Conservation (phyloP, 2,329 filamentous ascomycete genomes). For the Huntiella decipiens region DNA sequence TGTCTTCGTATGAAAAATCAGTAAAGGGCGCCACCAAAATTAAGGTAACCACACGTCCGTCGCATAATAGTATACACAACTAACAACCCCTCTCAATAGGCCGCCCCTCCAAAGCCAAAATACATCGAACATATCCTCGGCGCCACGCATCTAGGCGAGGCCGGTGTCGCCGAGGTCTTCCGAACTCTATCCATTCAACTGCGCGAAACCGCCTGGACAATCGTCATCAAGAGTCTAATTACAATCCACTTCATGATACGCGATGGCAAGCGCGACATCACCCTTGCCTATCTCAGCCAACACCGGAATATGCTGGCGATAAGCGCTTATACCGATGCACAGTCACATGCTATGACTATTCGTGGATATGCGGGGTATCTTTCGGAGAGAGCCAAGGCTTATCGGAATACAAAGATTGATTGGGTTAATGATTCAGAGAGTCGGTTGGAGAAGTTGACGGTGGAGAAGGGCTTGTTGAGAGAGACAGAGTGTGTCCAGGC, state of each 20-base stretch:
- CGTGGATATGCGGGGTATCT: slow-evolving; percentile 80
- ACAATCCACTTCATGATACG: slow-evolving; percentile 95
- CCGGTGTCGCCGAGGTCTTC: slow-evolving; percentile 89
- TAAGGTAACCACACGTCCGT: slow-evolving; percentile 40
- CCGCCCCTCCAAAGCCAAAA: slow-evolving; percentile 87
- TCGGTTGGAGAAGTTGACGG: slow-evolving; percentile 63
- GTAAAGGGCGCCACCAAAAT: slow-evolving; percentile 98
- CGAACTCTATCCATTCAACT: slow-evolving; percentile 73
- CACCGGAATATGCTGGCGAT: slow-evolving; percentile 71
- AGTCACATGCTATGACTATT: slow-evolving; percentile 90
- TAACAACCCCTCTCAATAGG: slow-evolving; percentile 9
- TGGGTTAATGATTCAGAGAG: slow-evolving; percentile 72
- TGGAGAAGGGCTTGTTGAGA: slow-evolving; percentile 80
- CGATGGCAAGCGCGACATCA: slow-evolving; percentile 78
- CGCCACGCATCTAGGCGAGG: slow-evolving; percentile 85
- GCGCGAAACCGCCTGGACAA: slow-evolving; percentile 97
- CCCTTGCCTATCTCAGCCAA: slow-evolving; percentile 64
- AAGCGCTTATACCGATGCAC: slow-evolving; percentile 80
- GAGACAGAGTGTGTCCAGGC: slow-evolving; percentile 83
- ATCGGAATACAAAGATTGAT: slow-evolving; percentile 67
- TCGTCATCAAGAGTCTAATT: slow-evolving; percentile 93
- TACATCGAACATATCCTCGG: slow-evolving; percentile 97
- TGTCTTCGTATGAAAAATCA: slow-evolving; percentile 91
- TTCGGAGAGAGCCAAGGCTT: slow-evolving; percentile 62
- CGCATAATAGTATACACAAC: not conserved